phyloP scores from a whole-genome alignment of 371 early-diverging fungal species.

The Saksenaea oblongispora region DNA sequence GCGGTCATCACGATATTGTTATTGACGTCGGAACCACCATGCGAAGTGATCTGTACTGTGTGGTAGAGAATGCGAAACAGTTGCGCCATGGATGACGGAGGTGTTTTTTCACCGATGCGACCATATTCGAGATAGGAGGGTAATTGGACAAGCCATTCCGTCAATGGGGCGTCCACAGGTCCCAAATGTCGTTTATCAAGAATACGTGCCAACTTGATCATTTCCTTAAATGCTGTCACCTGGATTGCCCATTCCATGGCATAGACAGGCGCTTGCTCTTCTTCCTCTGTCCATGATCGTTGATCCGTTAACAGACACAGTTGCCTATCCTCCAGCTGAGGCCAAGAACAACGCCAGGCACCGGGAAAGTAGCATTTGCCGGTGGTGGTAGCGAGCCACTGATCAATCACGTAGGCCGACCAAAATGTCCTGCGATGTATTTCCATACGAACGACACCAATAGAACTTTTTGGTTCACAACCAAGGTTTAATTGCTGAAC shows the following conservation, averaged over 20 bases:
- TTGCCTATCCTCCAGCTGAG: conserved; percentile 43
- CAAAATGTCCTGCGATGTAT: conserved; percentile 44
- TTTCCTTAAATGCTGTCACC: conserved; percentile 34
- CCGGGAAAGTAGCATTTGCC: conserved; percentile 8
- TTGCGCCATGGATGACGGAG: conserved; percentile 35
- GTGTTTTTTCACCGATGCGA: conserved; percentile 13
- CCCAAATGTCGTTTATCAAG: conserved; percentile 12
- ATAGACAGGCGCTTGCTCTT: neutral
- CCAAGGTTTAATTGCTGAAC: conserved; percentile 3
- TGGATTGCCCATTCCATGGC: conserved; percentile 24
- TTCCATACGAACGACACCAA: conserved; percentile 25
- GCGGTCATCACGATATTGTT: conserved; percentile 33
- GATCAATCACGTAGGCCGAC: conserved; percentile 40
- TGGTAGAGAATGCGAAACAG: conserved; percentile 47
- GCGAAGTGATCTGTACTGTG: conserved; percentile 37
- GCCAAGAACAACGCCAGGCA: conserved; percentile 28
- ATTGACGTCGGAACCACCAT: conserved; percentile 8
- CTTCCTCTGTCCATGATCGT: neutral
- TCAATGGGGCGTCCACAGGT: conserved; percentile 14
- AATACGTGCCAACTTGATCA: conserved; percentile 38
- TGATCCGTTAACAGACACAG: conserved; percentile 23
- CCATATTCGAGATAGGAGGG: conserved; percentile 41
- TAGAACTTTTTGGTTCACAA: conserved; percentile 11
- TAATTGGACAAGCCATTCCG: conserved; percentile 40
- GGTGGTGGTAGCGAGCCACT: conserved; percentile 34